These are phyloP conservation scores for Dactylonectria estremocensis DNA, from an alignment of 2,329 filamentous ascomycete genomes.

Conservation along the genomic window DNA sequence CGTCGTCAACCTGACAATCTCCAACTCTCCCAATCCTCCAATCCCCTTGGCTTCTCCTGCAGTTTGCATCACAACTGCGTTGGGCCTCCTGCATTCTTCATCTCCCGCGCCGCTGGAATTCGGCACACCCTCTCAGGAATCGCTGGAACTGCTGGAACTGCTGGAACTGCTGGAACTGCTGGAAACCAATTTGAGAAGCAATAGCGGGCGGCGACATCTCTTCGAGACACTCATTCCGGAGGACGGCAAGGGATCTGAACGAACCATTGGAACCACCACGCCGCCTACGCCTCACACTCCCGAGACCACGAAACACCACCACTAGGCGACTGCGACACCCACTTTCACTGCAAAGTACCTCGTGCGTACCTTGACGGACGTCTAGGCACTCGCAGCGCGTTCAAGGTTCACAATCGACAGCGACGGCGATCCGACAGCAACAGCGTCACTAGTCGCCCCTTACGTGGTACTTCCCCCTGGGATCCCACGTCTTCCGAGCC, in stretches of 20 bases:
- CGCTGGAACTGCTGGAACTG: not conserved
- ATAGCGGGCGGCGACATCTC: slow-evolving; percentile 9
- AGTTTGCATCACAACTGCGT: slow-evolving; percentile 1
- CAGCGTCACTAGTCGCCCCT: slow-evolving; percentile 28
- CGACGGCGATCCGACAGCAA: slow-evolving; percentile 21
- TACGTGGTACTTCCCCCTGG: not conserved
- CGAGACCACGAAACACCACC: slow-evolving; percentile 8
- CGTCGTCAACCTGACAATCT: too few species aligned
- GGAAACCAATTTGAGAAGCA: slow-evolving; percentile 23
- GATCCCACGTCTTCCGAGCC: slow-evolving; percentile 8
- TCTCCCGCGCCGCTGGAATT: slow-evolving; percentile 12
- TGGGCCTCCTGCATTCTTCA: slow-evolving; percentile 7
- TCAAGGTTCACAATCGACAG: not conserved
- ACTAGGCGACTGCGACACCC: slow-evolving; percentile 8
- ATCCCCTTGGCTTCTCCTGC: slow-evolving; percentile 5
- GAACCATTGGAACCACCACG: slow-evolving; percentile 7
- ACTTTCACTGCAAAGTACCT: not conserved
- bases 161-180: slow-evolving; percentile 22
- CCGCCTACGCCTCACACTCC: slow-evolving; percentile 11
- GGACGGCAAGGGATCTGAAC: slow-evolving; percentile 14
- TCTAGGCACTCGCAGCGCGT: not conserved
- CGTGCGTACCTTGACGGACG: not conserved
- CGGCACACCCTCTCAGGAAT: not conserved
- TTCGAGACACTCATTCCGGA: slow-evolving; percentile 27
- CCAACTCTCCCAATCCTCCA: not conserved